Conservation (phyloP, 176 grass and related monocot genomes). For the Triticum dicoccoides region DNA sequence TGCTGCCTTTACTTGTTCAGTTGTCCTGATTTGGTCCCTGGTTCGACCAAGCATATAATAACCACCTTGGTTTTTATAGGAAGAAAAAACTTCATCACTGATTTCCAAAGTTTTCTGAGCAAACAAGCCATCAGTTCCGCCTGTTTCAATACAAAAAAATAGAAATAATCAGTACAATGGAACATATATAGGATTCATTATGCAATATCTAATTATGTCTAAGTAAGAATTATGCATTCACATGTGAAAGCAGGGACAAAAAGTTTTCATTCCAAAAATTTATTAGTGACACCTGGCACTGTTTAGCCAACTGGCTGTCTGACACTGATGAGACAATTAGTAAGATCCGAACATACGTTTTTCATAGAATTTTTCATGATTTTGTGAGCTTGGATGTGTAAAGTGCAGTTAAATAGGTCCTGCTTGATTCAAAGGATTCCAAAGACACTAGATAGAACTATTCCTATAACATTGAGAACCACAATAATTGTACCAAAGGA, state of each 20-base stretch:
- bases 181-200: neutral
- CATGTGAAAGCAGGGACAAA: neutral
- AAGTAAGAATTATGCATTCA: neutral
- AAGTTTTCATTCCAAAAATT: neutral
- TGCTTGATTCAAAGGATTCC: neutral
- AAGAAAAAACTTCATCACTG: conserved; percentile 53
- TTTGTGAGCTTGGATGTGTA: neutral
- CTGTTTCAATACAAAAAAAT: conserved; percentile 51
- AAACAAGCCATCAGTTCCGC: conserved; percentile 73
- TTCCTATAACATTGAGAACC: neutral
- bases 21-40: conserved; percentile 80
- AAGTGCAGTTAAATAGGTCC: neutral
- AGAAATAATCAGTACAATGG: neutral
- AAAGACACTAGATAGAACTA: neutral
- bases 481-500: neutral
- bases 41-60: conserved; percentile 86
- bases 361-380: neutral
- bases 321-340: neutral
- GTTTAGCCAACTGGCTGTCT: neutral
- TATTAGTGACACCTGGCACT: neutral
- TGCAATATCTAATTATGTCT: neutral
- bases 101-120: conserved; percentile 79
- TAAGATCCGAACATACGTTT: neutral
- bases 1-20: conserved; percentile 73
- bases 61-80: conserved; percentile 88